Base-by-base conservation (phyloP, 352 stramenopile genomes). In the Phytophthora agathidicida region DNA sequence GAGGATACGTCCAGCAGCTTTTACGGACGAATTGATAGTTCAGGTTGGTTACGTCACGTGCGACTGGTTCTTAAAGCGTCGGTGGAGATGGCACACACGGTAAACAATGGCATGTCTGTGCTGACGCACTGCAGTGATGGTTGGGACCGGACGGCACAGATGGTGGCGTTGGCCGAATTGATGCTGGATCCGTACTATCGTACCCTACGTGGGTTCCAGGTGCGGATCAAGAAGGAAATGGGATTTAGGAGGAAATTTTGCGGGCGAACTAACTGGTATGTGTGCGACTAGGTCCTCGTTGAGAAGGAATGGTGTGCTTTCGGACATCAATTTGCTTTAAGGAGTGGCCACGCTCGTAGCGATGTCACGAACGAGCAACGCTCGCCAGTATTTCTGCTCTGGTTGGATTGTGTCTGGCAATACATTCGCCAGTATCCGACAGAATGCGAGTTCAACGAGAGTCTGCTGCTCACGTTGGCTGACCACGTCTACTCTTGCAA, bases 241-340 rank as follows among this genome's bases (percentile, higher is more conserved):
- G 3, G 24, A 47, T 2, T 48, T 23, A 9, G 7, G 10, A 50
- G 27, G 42, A 11, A 27, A 17, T 16, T n/a, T 37, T 7, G 9
- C 14, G n/a, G 7, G 13, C 20, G 8, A 28, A 27, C 11, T 33
- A 17, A 41, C 39, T 35, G 10, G 35, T 3, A 24, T 38, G 11
- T 49, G 7, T 49, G 1, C 17, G 9, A 28, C 8, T 39, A 92
- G 42, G 60, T 77, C 13, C 78, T 99, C 8, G 87, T 99, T 13
- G 97, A 99, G 79, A 99, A 99, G 66, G 98, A 99, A 48, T 99
- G 98, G 93, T 97, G 97, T 68, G 89, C 80, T 27, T 99, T 99
- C 71, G 98, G 98, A 3, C 97, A 99, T 80, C 94, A 98, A 24
- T 99, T 99, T 57, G 90, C 96, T 13, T 72, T 90, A 11, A 83